These are phyloP conservation scores for Cichorium intybus DNA, from an alignment of 140 eudicot genomes.

Conservation along the genomic window DNA sequence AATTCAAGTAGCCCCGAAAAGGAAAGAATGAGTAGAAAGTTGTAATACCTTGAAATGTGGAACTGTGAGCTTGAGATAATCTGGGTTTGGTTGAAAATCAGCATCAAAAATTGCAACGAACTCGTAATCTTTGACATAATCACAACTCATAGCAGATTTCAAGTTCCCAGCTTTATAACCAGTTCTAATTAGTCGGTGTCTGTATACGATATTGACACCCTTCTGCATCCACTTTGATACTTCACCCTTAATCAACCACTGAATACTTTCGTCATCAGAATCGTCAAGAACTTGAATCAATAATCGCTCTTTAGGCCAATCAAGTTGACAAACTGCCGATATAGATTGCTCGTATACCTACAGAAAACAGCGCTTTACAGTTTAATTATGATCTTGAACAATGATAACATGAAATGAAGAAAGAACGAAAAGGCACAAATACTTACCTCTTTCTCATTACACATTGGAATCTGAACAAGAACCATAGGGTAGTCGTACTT, in stretches of 20 bases:
- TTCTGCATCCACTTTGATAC: slow-evolving; percentile 78
- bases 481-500: background rate
- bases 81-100: slow-evolving; percentile 87
- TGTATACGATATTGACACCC: slow-evolving; percentile 74
- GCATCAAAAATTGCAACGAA: slow-evolving; percentile 95
- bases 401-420: background rate
- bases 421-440: background rate
- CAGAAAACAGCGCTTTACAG: background rate
- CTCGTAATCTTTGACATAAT: slow-evolving; percentile 88
- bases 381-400: background rate
- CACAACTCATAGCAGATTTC: slow-evolving; percentile 88
- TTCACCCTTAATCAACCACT: slow-evolving; percentile 70
- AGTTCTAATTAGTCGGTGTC: slow-evolving; percentile 82
- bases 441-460: background rate
- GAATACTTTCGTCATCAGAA: slow-evolving; percentile 68
- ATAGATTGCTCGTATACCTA: slow-evolving; percentile 91
- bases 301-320: slow-evolving; percentile 91
- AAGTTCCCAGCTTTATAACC: slow-evolving; percentile 97
- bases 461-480: background rate
- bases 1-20: background rate
- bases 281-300: slow-evolving; percentile 89
- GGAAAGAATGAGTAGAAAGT: background rate
- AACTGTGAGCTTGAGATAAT: slow-evolving; percentile 73
- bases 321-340: slow-evolving; percentile 72
- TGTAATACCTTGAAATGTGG: slow-evolving; percentile 78